Percentiles rank a stretch among this genome's conserved stretches.
phyloP scores from a whole-genome alignment of 306 rosid genomes.

The Vigna trinervia region DNA sequence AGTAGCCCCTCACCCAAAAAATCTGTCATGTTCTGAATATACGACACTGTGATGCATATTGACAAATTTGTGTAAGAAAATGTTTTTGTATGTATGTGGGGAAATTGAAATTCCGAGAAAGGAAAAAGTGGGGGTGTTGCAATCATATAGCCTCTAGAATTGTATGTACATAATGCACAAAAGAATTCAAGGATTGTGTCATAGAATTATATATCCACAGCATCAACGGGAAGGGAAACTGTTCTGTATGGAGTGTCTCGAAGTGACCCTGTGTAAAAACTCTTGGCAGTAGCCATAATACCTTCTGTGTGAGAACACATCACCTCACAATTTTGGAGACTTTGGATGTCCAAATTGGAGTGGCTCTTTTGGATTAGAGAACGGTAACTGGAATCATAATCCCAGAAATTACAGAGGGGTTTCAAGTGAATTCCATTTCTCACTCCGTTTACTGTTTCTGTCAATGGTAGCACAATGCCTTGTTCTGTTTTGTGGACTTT shows the following conservation, averaged over 20 bases:
- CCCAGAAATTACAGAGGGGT: constrained; percentile 39
- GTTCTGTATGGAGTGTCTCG: constrained; percentile 70
- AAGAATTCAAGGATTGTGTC: constrained; percentile 56
- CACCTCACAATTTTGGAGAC: constrained; percentile 52
- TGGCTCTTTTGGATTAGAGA: constrained; percentile 51
- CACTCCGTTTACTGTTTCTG: constrained; percentile 43
- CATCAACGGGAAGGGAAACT: constrained; percentile 84
- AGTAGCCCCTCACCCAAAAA: not conserved
- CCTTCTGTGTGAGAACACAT: constrained; percentile 49
- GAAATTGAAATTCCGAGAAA: constrained; percentile 18
- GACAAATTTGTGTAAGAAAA: constrained; percentile 13
- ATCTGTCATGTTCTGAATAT: constrained; percentile 10
- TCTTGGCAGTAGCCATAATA: constrained; percentile 43
- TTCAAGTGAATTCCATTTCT: constrained; percentile 40
- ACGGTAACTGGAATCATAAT: constrained; percentile 41
- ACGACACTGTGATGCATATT: constrained; percentile 15
- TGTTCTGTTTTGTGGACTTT: constrained; percentile 44
- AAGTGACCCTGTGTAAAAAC: constrained; percentile 54
- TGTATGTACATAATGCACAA: constrained; percentile 48
- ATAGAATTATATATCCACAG: constrained; percentile 63
- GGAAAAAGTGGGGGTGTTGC: constrained; percentile 31
- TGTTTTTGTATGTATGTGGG: constrained; percentile 9
- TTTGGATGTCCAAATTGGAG: constrained; percentile 47
- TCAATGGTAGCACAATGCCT: constrained; percentile 37
- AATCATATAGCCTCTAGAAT: constrained; percentile 42